Conservation (phyloP, 805 yeast species). For the Candida jianshihensis region DNA sequence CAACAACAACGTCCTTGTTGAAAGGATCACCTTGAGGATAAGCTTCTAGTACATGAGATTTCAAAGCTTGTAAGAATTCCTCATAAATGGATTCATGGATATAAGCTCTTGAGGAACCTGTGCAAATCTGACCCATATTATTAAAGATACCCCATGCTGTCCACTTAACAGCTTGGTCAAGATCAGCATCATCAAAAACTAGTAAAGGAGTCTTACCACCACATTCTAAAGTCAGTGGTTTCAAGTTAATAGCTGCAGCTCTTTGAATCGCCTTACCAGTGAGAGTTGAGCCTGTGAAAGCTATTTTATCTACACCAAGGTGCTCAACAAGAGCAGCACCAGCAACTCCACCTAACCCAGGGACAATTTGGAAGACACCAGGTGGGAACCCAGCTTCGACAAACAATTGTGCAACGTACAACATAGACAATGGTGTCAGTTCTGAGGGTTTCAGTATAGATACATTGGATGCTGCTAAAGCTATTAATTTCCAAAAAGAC, state of each 20-base stretch:
- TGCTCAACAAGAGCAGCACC: conserved; percentile 42
- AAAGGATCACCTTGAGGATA: conserved; percentile 40
- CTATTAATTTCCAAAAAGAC: conserved; percentile 44
- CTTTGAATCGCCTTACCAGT: conserved; percentile 39
- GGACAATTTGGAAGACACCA: conserved; percentile 41
- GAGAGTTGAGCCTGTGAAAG: conserved; percentile 49
- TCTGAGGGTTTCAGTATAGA: conserved; percentile 43
- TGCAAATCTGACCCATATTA: conserved; percentile 60
- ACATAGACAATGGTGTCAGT: conserved; percentile 41
- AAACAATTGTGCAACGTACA: conserved; percentile 35
- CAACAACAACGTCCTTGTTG: conserved; percentile 35
- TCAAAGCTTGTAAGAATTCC: conserved; percentile 36
- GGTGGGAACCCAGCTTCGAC: conserved; percentile 42
- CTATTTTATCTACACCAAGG: conserved; percentile 40
- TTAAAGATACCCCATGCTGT: conserved; percentile 48
- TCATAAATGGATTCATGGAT: conserved; percentile 51
- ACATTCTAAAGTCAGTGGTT: conserved; percentile 42
- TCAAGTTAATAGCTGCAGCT: conserved; percentile 36
- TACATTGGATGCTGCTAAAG: conserved; percentile 42
- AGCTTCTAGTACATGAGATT: conserved; percentile 26
- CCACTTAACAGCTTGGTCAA: conserved; percentile 44
- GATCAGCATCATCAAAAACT: conserved; percentile 40
- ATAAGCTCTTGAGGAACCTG: conserved; percentile 55
- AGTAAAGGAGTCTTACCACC: conserved; percentile 47
- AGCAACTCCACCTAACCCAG: conserved; percentile 37